Evolutionary conservation across 2,329 filamentous ascomycete species (phyloP), one percentile per base, ranked within the genome.

Genomic region (Myriosclerotinia scirpicola): DNA sequence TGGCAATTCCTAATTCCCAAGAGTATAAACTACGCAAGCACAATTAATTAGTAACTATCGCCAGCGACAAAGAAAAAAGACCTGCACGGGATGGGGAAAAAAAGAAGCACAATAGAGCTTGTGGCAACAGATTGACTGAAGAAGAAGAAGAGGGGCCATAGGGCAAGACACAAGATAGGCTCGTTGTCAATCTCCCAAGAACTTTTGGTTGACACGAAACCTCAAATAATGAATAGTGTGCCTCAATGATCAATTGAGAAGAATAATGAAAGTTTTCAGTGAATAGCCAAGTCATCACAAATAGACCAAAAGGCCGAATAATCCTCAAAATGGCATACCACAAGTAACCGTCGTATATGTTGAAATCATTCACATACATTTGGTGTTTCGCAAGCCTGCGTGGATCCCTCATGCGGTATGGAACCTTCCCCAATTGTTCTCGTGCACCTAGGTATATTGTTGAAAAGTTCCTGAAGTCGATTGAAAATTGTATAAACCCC

Each of bases 331-430:
- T 36, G 30, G 36, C 34, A 54, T 26, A n/a, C n/a, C 26, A 50
- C 53, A 58, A 20, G 40, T 38, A 38, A 26, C 30, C 44, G 17
- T 67, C 58, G 20, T 26, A 42, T 46, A 36, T 68, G 40, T 36
- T 63, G 67, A 73, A 71, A 69, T 67, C 62, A 68, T 68, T 61
- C 67, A 71, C 72, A 62, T 75, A 76, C 74, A 75, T 69, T 72
- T 73, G 67, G 66, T 73, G 74, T 76, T 76, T 76, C 74, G 70
- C 65, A 67, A 56, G 69, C 71, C 67, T 67, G 71, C 64, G 71
- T 48, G 48, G 70, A 73, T 73, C 72, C 62, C 65, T 73, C 69
- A 74, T 74, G 70, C 72, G 68, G 65, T 62, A 5, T 67, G 62
- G 68, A 68, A 65, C 36, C 62, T 64, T 67, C 64, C 67, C 54